phyloP scores from a whole-genome alignment of 805 yeast species.

The Limtongozyma cylindracea region DNA sequence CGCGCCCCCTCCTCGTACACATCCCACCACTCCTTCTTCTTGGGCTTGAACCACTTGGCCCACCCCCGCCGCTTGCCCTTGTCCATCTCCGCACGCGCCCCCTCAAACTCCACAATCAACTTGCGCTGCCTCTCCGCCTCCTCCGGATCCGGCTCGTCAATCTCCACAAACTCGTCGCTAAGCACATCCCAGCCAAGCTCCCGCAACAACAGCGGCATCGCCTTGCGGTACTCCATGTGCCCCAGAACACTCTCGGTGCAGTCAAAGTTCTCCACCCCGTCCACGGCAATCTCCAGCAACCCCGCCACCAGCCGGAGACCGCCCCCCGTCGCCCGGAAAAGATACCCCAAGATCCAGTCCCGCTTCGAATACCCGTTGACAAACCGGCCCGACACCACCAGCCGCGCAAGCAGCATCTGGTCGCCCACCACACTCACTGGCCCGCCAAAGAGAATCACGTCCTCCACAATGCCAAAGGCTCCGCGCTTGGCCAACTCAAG shows the following conservation, averaged over 20 bases:
- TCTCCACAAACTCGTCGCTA: conserved; percentile 81
- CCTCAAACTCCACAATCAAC: conserved; percentile 65
- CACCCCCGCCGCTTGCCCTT: conserved; percentile 14
- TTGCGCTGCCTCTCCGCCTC: conserved; percentile 63
- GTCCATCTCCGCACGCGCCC: conserved; percentile 42
- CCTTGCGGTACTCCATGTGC: conserved; percentile 92
- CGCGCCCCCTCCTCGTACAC: conserved; percentile 11
- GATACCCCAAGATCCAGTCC: conserved; percentile 91
- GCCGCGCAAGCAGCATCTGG: conserved; percentile 51
- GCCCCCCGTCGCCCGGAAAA: conserved; percentile 89
- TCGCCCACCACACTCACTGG: conserved; percentile 66
- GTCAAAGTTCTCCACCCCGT: conserved; percentile 63
- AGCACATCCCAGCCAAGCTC: conserved; percentile 56
- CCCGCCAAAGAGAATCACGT: conserved; percentile 69
- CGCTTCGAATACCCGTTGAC: conserved; percentile 77
- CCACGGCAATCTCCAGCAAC: conserved; percentile 44
- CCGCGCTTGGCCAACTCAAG: conserved; percentile 67
- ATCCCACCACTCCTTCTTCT: conserved; percentile 34
- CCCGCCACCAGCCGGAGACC: conserved; percentile 88
- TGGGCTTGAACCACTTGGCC: conserved; percentile 21
- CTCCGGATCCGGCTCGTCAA: conserved; percentile 89
- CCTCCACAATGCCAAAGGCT: conserved; percentile 72
- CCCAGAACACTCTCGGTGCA: conserved; percentile 78
- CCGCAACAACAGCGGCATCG: conserved; percentile 63
- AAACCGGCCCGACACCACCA: conserved; percentile 75